Evolutionary conservation across 2,329 filamentous ascomycete species (phyloP), one percentile per base, ranked within the genome.

Genomic region (Exophiala calicioides): DNA sequence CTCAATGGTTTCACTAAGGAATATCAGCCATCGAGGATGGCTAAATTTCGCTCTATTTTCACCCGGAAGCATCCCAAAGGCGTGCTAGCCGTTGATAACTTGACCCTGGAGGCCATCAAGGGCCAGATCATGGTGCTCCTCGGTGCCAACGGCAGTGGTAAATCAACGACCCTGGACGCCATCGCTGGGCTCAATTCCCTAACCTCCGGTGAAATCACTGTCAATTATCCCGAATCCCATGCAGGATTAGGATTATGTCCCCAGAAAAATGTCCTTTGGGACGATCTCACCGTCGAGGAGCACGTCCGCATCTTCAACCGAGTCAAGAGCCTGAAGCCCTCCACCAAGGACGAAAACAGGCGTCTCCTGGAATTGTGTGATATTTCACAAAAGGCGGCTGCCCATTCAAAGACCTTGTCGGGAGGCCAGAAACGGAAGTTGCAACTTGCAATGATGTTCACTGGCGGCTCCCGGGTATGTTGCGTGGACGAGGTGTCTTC

Each of bases 251-350:
- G 90, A 10, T 83, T 95, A 31, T 91, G 89, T 46, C 90, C 90
- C 0, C 90, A 96, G 64, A 90, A 91, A 73, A 96, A 96, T 59
- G 90, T 96, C 4, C 77, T 96, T 23, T 96, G 90, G 90, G 86
- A 91, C 58, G 84, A 90, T 47, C 70, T 96, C 44, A 94, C 87
- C 0, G 89, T 95, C 0, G 80, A 83, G 59, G 89, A 95, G 65
- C 90, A 95, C 60, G 81, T 95, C 12, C 70, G 71, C 7, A 87
- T 95, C 38, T 95, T 95, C 71, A 91, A 93, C 64, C 76, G 77
- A 34, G 75, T 96, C 37, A 96, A 96, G 62, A 51, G 47, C 35
- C 30, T 31, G 20, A 30, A 26, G 19, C 35, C 48, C 12, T 49
- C 53, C 5, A 31, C 55, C 8, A 52, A 52, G 33, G 47, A 42